Evolutionary conservation across 106 monocot genomes (phyloP).

Genomic region (Hemerocallis citrina): DNA sequence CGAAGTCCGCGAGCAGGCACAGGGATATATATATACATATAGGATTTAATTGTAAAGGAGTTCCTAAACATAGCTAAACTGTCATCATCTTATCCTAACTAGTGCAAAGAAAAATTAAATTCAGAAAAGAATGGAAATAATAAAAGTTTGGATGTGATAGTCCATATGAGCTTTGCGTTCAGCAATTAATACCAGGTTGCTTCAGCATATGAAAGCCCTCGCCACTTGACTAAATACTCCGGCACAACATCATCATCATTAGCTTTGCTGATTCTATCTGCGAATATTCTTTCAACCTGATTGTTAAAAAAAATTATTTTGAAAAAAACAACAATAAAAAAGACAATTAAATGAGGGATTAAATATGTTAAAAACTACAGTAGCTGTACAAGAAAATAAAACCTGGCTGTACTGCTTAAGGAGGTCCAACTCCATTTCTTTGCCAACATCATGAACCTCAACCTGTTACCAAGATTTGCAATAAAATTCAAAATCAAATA

Average conservation of each 20-base stretch:
- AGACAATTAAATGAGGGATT: neutral
- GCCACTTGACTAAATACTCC: slow-evolving; percentile 99
- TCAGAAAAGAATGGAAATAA: too few relatives aligned
- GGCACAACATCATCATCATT: slow-evolving; percentile 71
- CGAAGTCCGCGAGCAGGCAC: too few relatives aligned
- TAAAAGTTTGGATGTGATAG: neutral
- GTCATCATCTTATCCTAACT: too few relatives aligned
- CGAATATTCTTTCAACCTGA: slow-evolving; percentile 97
- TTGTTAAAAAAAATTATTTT: slow-evolving; percentile 5
- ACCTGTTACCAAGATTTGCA: slow-evolving; percentile 29
- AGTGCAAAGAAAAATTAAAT: too few relatives aligned
- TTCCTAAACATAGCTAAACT: too few relatives aligned
- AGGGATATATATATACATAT: too few relatives aligned
- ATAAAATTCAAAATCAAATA: neutral
- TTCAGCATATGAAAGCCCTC: slow-evolving; percentile 98
- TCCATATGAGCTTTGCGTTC: neutral
- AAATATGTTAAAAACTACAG: neutral
- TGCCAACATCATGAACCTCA: slow-evolving; percentile 98
- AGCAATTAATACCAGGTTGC: slow-evolving; percentile 77
- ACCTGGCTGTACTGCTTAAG: slow-evolving; percentile 98
- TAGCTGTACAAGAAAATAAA: slow-evolving; percentile 9
- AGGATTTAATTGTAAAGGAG: too few relatives aligned
- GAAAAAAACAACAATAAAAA: slow-evolving; percentile 8
- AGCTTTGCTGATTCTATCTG: slow-evolving; percentile 74
- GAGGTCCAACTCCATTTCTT: slow-evolving; percentile 97